phyloP scores from a whole-genome alignment of 169 alveolate species.

The Cryptosporidium muris region DNA sequence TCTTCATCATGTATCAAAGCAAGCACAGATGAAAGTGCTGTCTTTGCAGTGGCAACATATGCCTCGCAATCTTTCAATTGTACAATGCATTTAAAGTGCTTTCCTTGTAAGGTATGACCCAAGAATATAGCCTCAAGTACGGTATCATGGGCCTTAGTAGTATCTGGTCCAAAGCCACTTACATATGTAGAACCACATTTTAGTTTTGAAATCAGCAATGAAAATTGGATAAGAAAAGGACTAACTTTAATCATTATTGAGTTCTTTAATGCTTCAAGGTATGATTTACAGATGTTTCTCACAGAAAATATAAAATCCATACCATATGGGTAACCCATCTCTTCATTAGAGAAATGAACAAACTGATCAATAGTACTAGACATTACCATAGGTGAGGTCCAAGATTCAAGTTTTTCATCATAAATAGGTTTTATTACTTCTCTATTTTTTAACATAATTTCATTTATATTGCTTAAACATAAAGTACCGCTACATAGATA shows the following conservation, averaged over 20 bases:
- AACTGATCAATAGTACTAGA: constrained; percentile 2
- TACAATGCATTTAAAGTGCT: constrained; percentile 39
- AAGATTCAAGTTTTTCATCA: constrained; percentile 10
- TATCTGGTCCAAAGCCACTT: constrained; percentile 36
- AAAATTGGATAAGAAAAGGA: constrained; percentile 1
- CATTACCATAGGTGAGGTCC: constrained; percentile 41
- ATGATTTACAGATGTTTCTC: constrained; percentile 7
- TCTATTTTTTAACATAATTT: constrained; percentile 34
- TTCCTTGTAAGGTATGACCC: constrained; percentile 65
- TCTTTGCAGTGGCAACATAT: constrained; percentile 19
- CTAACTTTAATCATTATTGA: constrained; percentile 8
- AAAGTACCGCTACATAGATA: constrained; percentile 40
- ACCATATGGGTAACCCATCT: constrained; percentile 70
- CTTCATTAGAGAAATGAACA: constrained; percentile 52
- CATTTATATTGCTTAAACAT: constrained; percentile 48
- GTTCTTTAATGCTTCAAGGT: constrained; percentile 21
- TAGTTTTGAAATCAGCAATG: not conserved
- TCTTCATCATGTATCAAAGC: constrained; percentile 25
- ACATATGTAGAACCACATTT: constrained; percentile 35
- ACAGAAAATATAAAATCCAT: constrained; percentile 61
- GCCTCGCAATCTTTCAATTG: constrained; percentile 26
- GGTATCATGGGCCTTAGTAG: constrained; percentile 32
- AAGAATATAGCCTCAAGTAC: constrained; percentile 8
- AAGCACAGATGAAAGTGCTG: constrained; percentile 23
- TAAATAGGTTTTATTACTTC: constrained; percentile 24